These are phyloP conservation scores for Exobasidium cylindrosporum DNA, from an alignment of 1,284 basidiomycete species.

Conservation along the genomic window DNA sequence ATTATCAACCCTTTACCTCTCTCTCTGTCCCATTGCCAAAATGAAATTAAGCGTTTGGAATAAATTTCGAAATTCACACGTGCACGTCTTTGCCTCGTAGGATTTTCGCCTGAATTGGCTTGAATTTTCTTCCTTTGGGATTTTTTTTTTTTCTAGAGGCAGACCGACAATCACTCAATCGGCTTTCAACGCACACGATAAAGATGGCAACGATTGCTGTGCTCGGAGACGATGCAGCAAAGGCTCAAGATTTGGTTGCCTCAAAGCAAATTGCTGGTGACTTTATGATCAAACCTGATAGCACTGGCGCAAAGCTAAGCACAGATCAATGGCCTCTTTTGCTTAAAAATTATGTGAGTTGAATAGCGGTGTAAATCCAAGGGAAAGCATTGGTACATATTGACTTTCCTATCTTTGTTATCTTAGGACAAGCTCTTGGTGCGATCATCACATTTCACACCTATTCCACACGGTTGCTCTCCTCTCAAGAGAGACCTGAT, in stretches of 20 bases:
- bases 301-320: constrained; percentile 61
- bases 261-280: constrained; percentile 42
- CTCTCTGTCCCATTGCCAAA: too few relatives aligned
- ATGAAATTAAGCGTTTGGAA: too few relatives aligned
- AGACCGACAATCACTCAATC: too few relatives aligned
- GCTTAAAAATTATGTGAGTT: constrained; percentile 97
- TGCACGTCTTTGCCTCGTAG: too few relatives aligned
- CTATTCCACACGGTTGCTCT: constrained; percentile 85
- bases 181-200: too few relatives aligned
- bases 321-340: constrained; percentile 97
- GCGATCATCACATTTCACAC: constrained; percentile 94
- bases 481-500: constrained; percentile 90
- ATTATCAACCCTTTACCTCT: too few relatives aligned
- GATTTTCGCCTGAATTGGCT: too few relatives aligned
- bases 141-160: too few relatives aligned
- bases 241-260: constrained; percentile 2
- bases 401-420: not conserved
- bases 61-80: too few relatives aligned
- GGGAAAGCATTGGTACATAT: not conserved
- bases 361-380: constrained; percentile 25
- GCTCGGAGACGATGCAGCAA: not conserved
- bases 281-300: constrained; percentile 58
- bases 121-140: too few relatives aligned
- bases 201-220: not conserved
- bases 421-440: constrained; percentile 65